Evolutionary conservation across 164 flowering plant species (phyloP).

Genomic region (Houttuynia cordata): DNA sequence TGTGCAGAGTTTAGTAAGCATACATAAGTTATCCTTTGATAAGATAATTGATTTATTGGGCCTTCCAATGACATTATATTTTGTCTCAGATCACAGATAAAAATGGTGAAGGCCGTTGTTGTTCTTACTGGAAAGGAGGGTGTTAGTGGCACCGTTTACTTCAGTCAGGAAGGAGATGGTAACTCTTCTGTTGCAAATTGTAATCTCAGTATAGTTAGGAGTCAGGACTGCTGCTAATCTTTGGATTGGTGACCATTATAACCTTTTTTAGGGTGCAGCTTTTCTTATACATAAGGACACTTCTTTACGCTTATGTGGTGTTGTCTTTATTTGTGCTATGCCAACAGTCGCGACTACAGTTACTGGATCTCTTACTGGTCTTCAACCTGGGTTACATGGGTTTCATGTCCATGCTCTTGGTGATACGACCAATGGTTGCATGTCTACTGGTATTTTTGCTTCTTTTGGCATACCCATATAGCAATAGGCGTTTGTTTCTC

Average conservation of each 20-base stretch:
- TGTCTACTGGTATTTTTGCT: slow-evolving; percentile 69
- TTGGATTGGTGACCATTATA: neutral
- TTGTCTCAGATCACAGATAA: slow-evolving; percentile 47
- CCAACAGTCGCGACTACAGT: slow-evolving; percentile 68
- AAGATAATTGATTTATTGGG: neutral
- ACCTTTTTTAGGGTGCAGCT: neutral
- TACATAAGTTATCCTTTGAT: neutral
- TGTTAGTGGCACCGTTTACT: slow-evolving; percentile 63
- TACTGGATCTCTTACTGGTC: slow-evolving; percentile 67
- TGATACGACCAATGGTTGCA: slow-evolving; percentile 96
- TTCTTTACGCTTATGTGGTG: neutral
- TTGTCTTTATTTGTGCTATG: neutral
- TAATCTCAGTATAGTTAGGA: neutral
- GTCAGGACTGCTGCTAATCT: neutral
- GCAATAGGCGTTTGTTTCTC: neutral
- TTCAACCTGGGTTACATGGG: slow-evolving; percentile 85
- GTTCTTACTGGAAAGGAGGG: slow-evolving; percentile 66
- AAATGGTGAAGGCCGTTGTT: slow-evolving; percentile 90
- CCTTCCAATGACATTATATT: neutral
- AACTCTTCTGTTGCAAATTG: slow-evolving; percentile 3
- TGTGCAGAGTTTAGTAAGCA: no score
- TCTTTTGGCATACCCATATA: neutral
- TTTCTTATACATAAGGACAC: no score
- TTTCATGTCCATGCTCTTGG: slow-evolving; percentile 98
- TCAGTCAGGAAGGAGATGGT: slow-evolving; percentile 90